Conservation (phyloP, 2,329 filamentous ascomycete species). For the Ascochyta viciae-villosae region DNA sequence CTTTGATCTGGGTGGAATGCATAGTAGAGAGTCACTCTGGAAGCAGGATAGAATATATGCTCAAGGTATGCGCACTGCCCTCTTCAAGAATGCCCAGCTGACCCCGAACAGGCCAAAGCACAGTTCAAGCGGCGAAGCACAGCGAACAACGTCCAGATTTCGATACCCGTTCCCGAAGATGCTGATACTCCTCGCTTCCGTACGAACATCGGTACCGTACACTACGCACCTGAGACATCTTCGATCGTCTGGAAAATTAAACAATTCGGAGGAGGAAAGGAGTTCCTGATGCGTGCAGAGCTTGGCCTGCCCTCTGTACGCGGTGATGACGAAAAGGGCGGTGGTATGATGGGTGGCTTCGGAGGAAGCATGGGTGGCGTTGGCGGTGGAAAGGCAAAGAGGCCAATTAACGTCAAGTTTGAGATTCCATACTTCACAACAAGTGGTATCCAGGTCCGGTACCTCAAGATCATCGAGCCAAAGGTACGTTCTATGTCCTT, state of each 20-base stretch:
- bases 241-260: constrained; percentile 99
- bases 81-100: not conserved
- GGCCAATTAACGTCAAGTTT: constrained; percentile 98
- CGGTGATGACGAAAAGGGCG: constrained; percentile 92
- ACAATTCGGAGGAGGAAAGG: constrained; percentile 97
- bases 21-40: constrained; percentile 96
- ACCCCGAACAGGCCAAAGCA: constrained; percentile 70
- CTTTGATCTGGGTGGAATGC: constrained; percentile 98
- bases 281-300: constrained; percentile 98
- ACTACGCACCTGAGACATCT: constrained; percentile 96
- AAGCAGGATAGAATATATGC: constrained; percentile 97
- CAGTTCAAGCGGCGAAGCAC: constrained; percentile 98
- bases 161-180: constrained; percentile 95
- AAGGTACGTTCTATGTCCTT: constrained; percentile 73
- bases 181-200: constrained; percentile 95
- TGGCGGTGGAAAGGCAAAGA: constrained; percentile 81
- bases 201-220: constrained; percentile 95
- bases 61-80: constrained; percentile 67
- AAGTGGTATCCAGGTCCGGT: constrained; percentile 96
- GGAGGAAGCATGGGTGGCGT: constrained; percentile 96
- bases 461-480: constrained; percentile 98
- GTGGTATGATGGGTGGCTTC: constrained; percentile 97
- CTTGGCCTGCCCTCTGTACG: constrained; percentile 91
- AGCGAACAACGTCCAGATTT: constrained; percentile 98
- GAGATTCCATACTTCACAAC: constrained; percentile 99